Percentiles rank a stretch among this genome's conserved stretches.
phyloP scores from a whole-genome alignment of 225 moss, liverwort and hornwort genomes.

The Thuidium tamariscinum region DNA sequence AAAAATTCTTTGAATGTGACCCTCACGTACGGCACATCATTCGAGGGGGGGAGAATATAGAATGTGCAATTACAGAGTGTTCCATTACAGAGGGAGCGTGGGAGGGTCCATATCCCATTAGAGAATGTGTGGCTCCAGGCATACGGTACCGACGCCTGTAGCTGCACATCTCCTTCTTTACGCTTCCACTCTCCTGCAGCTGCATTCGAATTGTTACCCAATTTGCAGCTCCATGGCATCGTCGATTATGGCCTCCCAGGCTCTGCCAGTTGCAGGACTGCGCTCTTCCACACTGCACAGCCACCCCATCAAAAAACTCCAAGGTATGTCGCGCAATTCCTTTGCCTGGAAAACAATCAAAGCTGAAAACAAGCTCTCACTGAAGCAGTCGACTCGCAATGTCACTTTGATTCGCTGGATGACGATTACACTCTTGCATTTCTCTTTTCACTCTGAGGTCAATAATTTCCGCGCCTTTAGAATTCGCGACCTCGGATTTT shows the following conservation, averaged over 20 bases:
- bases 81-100: neutral
- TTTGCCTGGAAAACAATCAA: neutral
- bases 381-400: neutral
- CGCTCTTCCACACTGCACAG: neutral
- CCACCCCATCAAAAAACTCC: neutral
- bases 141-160: neutral
- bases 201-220: neutral
- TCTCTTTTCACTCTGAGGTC: neutral
- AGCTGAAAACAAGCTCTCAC: neutral
- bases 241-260: neutral
- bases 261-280: neutral
- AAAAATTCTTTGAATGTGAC: neutral
- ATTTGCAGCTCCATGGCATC: neutral
- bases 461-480: neutral
- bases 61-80: neutral
- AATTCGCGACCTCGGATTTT: neutral
- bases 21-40: neutral
- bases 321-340: neutral
- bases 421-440: neutral
- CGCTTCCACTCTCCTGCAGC: neutral
- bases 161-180: too few species aligned
- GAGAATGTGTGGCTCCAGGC: neutral
- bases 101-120: neutral
- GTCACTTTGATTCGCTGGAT: neutral
- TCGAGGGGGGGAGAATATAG: neutral